Evolutionary conservation across 2,329 filamentous ascomycete species (phyloP).

Genomic region (Colletotrichum incanum): DNA sequence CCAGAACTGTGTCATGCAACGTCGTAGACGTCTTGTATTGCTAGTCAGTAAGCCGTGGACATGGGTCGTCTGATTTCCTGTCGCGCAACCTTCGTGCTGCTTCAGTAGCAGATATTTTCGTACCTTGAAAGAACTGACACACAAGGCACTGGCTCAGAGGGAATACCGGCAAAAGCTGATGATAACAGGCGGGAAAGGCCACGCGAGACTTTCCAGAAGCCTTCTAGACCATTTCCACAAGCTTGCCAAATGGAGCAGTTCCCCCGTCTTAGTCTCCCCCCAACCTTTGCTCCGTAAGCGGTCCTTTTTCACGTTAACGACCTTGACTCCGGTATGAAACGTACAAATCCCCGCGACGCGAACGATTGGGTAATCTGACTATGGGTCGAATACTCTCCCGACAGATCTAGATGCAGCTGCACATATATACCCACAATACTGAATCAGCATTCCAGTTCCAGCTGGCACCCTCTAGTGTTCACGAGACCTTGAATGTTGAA

Average conservation of each 20-base stretch:
- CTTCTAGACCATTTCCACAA: slow-evolving; percentile 32
- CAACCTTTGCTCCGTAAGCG: too few relatives aligned
- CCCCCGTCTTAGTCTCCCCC: not conserved
- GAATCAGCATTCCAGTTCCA: not conserved
- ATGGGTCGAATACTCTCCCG: slow-evolving; percentile 1
- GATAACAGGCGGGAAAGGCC: not conserved
- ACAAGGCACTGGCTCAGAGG: not conserved
- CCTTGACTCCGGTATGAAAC: not conserved
- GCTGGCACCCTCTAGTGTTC: not conserved
- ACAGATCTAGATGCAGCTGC: slow-evolving; percentile 7
- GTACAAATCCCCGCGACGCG: not conserved
- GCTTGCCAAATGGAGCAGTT: slow-evolving; percentile 37
- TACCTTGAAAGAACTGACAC: not conserved
- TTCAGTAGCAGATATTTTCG: not conserved
- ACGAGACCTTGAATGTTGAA: not conserved
- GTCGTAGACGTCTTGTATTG: not conserved
- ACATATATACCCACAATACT: not conserved
- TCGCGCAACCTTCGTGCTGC: not conserved
- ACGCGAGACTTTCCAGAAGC: slow-evolving; percentile 23
- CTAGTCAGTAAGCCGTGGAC: not conserved
- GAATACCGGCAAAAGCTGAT: slow-evolving; percentile 34
- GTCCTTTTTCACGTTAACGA: not conserved
- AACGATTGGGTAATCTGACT: not conserved
- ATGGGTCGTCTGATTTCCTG: not conserved
- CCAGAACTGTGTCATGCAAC: not conserved